These are phyloP conservation scores for Puccinellia tenuiflora DNA, from an alignment of 176 grass and related monocot species.

Conservation along the genomic window DNA sequence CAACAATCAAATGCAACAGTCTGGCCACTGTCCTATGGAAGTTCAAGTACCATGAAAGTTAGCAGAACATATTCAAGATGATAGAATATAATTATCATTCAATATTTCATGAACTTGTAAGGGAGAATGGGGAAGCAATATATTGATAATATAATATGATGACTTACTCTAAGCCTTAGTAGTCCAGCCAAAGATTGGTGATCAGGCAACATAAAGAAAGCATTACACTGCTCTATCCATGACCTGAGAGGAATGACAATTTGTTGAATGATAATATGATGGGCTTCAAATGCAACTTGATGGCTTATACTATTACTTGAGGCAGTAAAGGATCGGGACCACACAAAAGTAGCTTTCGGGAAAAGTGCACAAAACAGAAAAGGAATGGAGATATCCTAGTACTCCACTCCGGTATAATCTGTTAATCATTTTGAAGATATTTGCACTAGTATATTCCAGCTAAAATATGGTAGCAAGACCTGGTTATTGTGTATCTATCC, in stretches of 20 bases:
- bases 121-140: neutral
- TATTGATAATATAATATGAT: neutral
- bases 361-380: neutral
- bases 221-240: constrained; percentile 66
- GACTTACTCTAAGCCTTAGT: constrained; percentile 61
- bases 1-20: constrained; percentile 61
- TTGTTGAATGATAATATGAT: constrained; percentile 18
- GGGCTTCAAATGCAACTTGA: neutral
- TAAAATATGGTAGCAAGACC: neutral
- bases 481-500: neutral
- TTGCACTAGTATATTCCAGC: neutral
- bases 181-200: constrained; percentile 65
- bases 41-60: neutral
- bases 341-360: neutral
- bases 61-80: constrained; percentile 7
- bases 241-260: constrained; percentile 38
- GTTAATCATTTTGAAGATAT: neutral
- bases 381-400: neutral
- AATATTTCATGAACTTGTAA: neutral
- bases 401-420: neutral
- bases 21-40: constrained; percentile 51
- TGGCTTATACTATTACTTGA: neutral
- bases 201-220: constrained; percentile 51
- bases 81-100: neutral
- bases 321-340: neutral